Evolutionary conservation across 148 eudicot genomes (phyloP), one percentile per base, ranked within the genome.

Genomic region (Spergularia bocconei): DNA sequence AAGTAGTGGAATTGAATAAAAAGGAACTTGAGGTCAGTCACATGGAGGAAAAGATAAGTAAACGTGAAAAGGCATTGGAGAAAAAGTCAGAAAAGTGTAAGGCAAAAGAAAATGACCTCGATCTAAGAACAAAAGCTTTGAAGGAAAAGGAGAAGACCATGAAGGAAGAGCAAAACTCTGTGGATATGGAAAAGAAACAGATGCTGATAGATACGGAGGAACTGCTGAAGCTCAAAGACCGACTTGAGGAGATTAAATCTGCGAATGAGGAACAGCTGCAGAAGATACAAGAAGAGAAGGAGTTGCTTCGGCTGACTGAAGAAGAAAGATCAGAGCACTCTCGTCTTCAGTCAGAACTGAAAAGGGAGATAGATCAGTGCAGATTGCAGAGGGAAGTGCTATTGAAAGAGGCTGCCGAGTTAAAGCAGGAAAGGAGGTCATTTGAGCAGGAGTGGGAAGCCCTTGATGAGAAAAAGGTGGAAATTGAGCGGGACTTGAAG

Each of bases 361-460:
- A 87, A 71, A 81, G 85, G 69, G 99, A 95, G 79, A 86, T 89
- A 77, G 90, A 88, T 48, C 86, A 87, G 58, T 89, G 87, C 75
- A 84, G 92, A 79, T 79, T 78, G 41, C 92, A 89, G 76, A 87
- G 85, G 75, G 96, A 92, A 77, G 81, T 78, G 66, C 84, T 92
- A 50, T 38, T 87, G 83, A 92, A 85, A 84, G 92, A 92, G 73
- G 85, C 89, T 77, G 97, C 88, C 63, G 93, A 86, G 67, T 80
- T 95, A 79, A 95, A 82, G 82, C 89, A 84, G 66, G 97, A 90
- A 73, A 89, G 84, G 81, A 82, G 76, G 84, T 82, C 82, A 74
- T 95, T 95, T 87, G 99, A 95, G 87, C 87, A 81, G 79, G 99
- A 95, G 77, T 95, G 99, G 99, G 99, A 95, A 79, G 91, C 83